phyloP scores from a whole-genome alignment of 1,284 basidiomycete genomes.

The Papiliotrema laurentii region DNA sequence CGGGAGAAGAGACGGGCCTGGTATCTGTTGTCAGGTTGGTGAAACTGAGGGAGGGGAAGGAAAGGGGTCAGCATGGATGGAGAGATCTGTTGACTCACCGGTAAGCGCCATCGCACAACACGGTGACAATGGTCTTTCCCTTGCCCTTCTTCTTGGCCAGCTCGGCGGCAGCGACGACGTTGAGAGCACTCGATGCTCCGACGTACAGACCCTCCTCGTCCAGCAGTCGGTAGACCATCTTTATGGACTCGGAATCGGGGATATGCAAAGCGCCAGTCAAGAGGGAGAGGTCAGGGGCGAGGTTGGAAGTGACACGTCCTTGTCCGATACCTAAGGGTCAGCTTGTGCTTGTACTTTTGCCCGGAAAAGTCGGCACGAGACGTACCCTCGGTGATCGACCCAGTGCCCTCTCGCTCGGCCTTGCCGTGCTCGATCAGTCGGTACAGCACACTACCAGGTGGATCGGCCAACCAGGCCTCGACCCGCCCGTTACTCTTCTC shows the following conservation, averaged over 20 bases:
- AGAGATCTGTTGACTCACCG: conserved; percentile 48
- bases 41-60: background rate
- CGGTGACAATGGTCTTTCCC: conserved; percentile 78
- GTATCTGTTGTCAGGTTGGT: conserved; percentile 53
- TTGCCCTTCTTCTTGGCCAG: conserved; percentile 76
- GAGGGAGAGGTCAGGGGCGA: conserved; percentile 75
- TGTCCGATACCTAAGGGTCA: conserved; percentile 78
- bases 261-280: conserved; percentile 80
- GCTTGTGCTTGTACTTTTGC: background rate
- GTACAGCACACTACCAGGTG: conserved; percentile 88
- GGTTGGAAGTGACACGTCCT: conserved; percentile 92
- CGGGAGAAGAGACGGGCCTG: conserved; percentile 95
- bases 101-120: conserved; percentile 92
- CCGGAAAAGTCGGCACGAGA: background rate
- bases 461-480: conserved; percentile 92
- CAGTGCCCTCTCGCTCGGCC: conserved; percentile 67
- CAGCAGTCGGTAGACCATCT: conserved; percentile 88
- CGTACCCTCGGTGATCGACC: conserved; percentile 92
- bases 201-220: conserved; percentile 93
- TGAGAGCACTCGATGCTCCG: conserved; percentile 92
- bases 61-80: background rate
- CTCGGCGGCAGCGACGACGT: conserved; percentile 89
- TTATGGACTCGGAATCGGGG: conserved; percentile 83
- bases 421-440: conserved; percentile 79
- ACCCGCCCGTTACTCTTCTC: conserved; percentile 76